A percentile compares a stretch with the other conserved stretches of the same genome.
phyloP scores from a whole-genome alignment of 441 rosid genomes.

The Codiaeum variegatum region DNA sequence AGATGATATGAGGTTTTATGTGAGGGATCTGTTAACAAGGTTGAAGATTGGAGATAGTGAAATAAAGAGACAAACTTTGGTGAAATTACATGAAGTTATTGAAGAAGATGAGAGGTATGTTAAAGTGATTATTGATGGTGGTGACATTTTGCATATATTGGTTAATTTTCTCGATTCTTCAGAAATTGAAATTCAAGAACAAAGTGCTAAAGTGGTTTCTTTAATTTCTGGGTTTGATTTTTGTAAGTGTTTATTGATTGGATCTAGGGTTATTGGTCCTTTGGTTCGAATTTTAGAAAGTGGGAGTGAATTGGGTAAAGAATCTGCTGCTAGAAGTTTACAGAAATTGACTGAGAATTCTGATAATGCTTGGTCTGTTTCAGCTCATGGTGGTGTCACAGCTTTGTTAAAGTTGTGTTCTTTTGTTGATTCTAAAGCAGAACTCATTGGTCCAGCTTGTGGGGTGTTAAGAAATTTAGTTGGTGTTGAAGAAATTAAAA shows the following conservation, averaged over 20 bases:
- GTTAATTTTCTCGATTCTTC: slow-evolving; percentile 54
- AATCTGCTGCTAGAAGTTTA: slow-evolving; percentile 56
- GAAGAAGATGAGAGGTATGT: slow-evolving; percentile 56
- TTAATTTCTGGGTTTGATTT: slow-evolving; percentile 57
- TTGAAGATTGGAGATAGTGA: slow-evolving; percentile 78
- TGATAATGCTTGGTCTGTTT: slow-evolving; percentile 93
- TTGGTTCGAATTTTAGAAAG: slow-evolving; percentile 63
- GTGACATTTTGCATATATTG: slow-evolving; percentile 43
- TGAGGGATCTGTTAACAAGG: slow-evolving; percentile 76
- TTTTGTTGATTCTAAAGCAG: slow-evolving; percentile 32
- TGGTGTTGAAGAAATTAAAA: slow-evolving; percentile 79
- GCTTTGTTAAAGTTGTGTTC: slow-evolving; percentile 65
- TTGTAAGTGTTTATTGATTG: slow-evolving; percentile 41
- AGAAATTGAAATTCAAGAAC: slow-evolving; percentile 54
- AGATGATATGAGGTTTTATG: slow-evolving; percentile 80
- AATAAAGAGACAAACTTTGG: slow-evolving; percentile 77
- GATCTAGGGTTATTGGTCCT: slow-evolving; percentile 71
- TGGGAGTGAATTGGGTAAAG: slow-evolving; percentile 48
- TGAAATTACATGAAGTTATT: slow-evolving; percentile 46
- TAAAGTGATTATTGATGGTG: slow-evolving; percentile 43
- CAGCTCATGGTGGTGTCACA: slow-evolving; percentile 93
- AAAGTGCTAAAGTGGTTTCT: slow-evolving; percentile 48
- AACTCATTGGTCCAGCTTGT: slow-evolving; percentile 54
- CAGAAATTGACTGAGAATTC: slow-evolving; percentile 65
- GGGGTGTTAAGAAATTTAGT: slow-evolving; percentile 74